A percentile compares a stretch with the other conserved stretches of the same genome.
Evolutionary conservation across 2,329 filamentous ascomycete genomes (phyloP).

Genomic region (Colletotrichum theobromicola): DNA sequence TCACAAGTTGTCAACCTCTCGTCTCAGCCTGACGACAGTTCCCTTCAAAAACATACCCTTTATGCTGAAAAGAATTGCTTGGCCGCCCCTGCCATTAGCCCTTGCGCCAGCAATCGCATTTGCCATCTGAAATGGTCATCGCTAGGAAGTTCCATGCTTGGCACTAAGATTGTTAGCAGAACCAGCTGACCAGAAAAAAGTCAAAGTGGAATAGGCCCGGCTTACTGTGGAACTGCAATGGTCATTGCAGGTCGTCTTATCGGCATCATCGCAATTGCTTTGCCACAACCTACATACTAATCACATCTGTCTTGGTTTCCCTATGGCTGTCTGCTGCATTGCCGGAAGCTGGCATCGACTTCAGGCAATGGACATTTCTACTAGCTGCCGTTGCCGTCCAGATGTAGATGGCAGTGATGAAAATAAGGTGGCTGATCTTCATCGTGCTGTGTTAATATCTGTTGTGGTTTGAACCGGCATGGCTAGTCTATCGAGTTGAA

Average conservation of each 20-base stretch:
- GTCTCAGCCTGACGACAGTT: background rate
- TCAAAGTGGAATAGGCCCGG: fast-evolving
- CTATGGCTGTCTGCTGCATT: background rate
- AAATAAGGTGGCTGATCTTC: background rate
- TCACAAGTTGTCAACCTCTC: background rate
- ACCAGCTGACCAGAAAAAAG: background rate
- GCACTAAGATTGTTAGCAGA: background rate
- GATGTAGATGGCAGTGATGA: background rate
- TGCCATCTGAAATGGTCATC: background rate
- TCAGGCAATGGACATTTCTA: background rate
- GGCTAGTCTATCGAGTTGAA: background rate
- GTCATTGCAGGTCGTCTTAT: background rate
- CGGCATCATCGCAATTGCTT: background rate
- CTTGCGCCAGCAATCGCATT: background rate
- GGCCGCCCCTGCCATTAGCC: background rate
- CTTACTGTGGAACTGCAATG: background rate
- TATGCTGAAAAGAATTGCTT: background rate
- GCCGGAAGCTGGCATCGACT: background rate
- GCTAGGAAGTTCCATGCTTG: background rate
- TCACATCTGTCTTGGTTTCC: background rate
- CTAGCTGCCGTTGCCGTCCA: background rate
- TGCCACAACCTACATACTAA: background rate
- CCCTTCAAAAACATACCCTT: background rate
- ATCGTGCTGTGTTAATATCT: background rate
- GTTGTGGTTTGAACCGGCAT: background rate